Evolutionary conservation across 2,329 filamentous ascomycete species (phyloP).

Genomic region (Helotiales sp.): DNA sequence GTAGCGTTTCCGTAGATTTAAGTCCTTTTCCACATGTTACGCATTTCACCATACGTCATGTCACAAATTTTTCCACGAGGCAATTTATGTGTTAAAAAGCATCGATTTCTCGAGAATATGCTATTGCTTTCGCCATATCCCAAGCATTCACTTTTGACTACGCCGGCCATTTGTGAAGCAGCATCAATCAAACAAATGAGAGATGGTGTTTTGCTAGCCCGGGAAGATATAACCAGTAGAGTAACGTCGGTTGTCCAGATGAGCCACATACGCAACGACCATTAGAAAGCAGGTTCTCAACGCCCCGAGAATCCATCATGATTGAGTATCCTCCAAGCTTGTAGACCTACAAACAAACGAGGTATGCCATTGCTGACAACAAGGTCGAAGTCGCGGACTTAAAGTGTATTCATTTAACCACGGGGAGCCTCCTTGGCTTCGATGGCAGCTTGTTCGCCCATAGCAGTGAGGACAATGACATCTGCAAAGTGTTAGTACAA

Average conservation of each 20-base stretch:
- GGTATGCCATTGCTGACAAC: conserved; percentile 32
- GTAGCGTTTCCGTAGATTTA: too few species aligned
- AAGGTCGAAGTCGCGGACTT: conserved; percentile 31
- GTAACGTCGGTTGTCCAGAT: conserved; percentile 47
- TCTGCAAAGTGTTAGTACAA: conserved; percentile 49
- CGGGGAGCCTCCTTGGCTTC: conserved; percentile 89
- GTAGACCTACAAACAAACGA: conserved; percentile 27
- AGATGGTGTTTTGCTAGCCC: conserved; percentile 32
- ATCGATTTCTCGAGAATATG: conserved; percentile 36
- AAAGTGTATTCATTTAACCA: conserved; percentile 27
- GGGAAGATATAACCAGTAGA: conserved; percentile 37
- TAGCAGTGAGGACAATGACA: conserved; percentile 89
- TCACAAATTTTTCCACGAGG: not conserved
- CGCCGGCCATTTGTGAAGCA: conserved; percentile 36
- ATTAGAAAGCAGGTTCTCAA: conserved; percentile 40
- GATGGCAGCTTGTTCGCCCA: conserved; percentile 91
- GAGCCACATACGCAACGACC: conserved; percentile 44
- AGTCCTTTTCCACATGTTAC: too few species aligned
- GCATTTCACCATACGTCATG: too few species aligned
- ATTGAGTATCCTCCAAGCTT: conserved; percentile 23
- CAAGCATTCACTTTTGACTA: conserved; percentile 36
- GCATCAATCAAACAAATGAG: conserved; percentile 31
- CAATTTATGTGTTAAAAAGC: conserved; percentile 16
- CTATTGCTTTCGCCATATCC: conserved; percentile 31
- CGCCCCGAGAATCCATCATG: conserved; percentile 30